Evolutionary conservation across 2,329 filamentous ascomycete species (phyloP).

Genomic region (Cladosporium cucumerinum): DNA sequence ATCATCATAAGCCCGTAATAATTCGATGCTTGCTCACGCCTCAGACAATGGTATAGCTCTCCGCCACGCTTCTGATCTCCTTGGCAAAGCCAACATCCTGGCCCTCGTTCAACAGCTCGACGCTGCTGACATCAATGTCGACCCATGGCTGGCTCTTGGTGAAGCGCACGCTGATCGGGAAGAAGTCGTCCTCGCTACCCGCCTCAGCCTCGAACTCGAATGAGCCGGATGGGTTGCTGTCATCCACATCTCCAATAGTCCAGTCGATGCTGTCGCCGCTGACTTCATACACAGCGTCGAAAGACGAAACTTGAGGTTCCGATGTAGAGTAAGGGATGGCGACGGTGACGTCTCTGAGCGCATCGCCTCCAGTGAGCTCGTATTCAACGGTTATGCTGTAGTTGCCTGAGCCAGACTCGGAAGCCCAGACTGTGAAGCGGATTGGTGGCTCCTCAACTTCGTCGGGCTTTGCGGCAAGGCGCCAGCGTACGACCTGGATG

Average conservation of each 20-base stretch:
- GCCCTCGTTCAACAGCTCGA: constrained; percentile 69
- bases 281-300: constrained; percentile 91
- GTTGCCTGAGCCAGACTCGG: constrained; percentile 74
- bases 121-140: constrained; percentile 84
- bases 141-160: constrained; percentile 81
- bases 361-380: constrained; percentile 77
- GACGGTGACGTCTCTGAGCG: constrained; percentile 79
- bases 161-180: constrained; percentile 93
- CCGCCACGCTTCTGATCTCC: constrained; percentile 72
- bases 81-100: constrained; percentile 81
- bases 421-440: constrained; percentile 96
- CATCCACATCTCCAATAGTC: constrained; percentile 82
- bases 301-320: constrained; percentile 86
- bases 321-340: constrained; percentile 80
- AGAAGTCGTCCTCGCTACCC: constrained; percentile 88
- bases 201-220: constrained; percentile 95
- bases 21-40: background rate
- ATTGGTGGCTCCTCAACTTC: constrained; percentile 81
- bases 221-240: constrained; percentile 75
- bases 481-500: constrained; percentile 91
- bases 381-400: constrained; percentile 95
- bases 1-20: background rate
- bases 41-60: constrained; percentile 74
- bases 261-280: constrained; percentile 90
- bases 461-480: constrained; percentile 75